Percentiles rank a stretch among this genome's conserved stretches.
These are phyloP conservation scores for Candida xyloterini DNA, from an alignment of 805 yeast genomes.

Conservation along the genomic window DNA sequence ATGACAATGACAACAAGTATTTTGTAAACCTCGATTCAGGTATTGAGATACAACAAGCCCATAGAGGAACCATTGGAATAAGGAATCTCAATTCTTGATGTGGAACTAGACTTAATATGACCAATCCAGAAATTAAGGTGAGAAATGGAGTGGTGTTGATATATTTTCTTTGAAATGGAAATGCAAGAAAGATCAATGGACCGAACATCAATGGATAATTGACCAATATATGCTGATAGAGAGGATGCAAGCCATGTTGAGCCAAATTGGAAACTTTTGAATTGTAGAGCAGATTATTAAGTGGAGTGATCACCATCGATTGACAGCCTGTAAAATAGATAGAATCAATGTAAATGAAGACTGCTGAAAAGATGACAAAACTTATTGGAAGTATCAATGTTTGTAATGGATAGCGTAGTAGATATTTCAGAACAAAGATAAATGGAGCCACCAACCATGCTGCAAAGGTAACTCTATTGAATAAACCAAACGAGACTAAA, in stretches of 20 bases:
- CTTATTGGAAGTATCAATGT: constrained; percentile 36
- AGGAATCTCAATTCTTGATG: constrained; percentile 95
- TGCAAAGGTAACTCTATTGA: constrained; percentile 82
- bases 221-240: constrained; percentile 66
- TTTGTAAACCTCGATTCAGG: constrained; percentile 17
- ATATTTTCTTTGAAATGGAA: constrained; percentile 40
- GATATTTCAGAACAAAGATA: constrained; percentile 42
- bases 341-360: constrained; percentile 57
- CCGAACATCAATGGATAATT: constrained; percentile 84
- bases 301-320: constrained; percentile 60
- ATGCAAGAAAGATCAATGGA: constrained; percentile 54
- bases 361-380: constrained; percentile 33
- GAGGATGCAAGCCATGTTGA: constrained; percentile 80
- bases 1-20: constrained; percentile 45
- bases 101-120: constrained; percentile 65
- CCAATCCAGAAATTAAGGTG: constrained; percentile 59
- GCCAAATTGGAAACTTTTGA: constrained; percentile 54
- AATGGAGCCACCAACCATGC: constrained; percentile 71
- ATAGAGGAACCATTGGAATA: constrained; percentile 71
- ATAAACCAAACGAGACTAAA: constrained; percentile 62
- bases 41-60: constrained; percentile 48
- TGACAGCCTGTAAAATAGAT: constrained; percentile 21
- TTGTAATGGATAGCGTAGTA: constrained; percentile 34
- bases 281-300: constrained; percentile 76
- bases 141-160: constrained; percentile 54